Conservation (phyloP, 306 rosid genomes). For the Lagenaria siceraria region DNA sequence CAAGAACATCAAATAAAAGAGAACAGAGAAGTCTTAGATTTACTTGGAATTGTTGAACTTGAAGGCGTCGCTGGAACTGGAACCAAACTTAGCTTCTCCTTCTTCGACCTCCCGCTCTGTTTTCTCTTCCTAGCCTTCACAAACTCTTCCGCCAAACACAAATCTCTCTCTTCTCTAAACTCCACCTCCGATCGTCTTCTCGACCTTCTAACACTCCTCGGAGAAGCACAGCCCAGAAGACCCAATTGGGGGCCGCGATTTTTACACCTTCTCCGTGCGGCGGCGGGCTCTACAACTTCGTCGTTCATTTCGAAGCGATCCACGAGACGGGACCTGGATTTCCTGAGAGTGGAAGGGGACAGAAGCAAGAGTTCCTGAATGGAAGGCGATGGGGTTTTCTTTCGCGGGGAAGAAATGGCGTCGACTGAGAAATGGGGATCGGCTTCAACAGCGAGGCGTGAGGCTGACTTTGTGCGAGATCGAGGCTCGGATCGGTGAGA, state of each 20-base stretch:
- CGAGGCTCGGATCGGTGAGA: constrained; percentile 22
- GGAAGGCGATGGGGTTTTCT: constrained; percentile 27
- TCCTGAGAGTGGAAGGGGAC: constrained; percentile 45
- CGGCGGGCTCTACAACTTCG: constrained; percentile 29
- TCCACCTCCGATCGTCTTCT: constrained; percentile 50
- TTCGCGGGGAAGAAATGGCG: constrained; percentile 21
- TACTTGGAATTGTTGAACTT: constrained; percentile 39
- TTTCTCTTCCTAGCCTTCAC: constrained; percentile 43
- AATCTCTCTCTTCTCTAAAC: constrained; percentile 52
- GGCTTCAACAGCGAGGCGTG: constrained; percentile 19
- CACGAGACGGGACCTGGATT: constrained; percentile 45
- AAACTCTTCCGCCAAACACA: constrained; percentile 32
- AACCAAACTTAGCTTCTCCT: constrained; percentile 50
- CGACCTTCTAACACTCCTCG: constrained; percentile 46
- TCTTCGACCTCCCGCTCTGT: constrained; percentile 35
- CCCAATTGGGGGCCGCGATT: constrained; percentile 26
- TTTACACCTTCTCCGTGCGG: constrained; percentile 33
- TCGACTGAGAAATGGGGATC: constrained; percentile 28
- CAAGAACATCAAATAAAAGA: background rate
- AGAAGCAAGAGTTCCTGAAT: constrained; percentile 44
- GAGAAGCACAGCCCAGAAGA: constrained; percentile 45
- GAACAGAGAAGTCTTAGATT: background rate
- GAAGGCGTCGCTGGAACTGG: constrained; percentile 28
- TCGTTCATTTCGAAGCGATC: constrained; percentile 44
- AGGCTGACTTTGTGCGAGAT: constrained; percentile 26